These are phyloP conservation scores for Diacronema lutheri DNA, from an alignment of 78 protist species.

Conservation along the genomic window DNA sequence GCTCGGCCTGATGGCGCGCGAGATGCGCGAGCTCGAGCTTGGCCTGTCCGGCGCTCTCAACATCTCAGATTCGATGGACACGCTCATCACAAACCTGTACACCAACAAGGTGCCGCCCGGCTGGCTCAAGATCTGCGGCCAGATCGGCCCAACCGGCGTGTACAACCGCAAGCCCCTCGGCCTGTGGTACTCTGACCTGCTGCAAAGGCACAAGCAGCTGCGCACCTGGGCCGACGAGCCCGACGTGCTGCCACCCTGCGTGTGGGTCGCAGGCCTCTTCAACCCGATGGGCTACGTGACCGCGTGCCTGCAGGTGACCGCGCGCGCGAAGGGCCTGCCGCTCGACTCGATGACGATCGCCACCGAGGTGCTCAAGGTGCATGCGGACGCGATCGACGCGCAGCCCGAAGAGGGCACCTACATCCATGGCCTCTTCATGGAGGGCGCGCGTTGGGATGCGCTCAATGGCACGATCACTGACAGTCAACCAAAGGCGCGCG, in stretches of 20 bases:
- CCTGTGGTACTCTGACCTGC: slow-evolving; percentile 48
- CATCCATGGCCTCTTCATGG: slow-evolving; percentile 69
- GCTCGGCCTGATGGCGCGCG: slow-evolving; percentile 26
- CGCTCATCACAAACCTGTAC: not conserved
- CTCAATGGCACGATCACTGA: slow-evolving; percentile 39
- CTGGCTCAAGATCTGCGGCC: slow-evolving; percentile 23
- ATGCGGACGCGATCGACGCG: not conserved
- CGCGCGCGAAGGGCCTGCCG: slow-evolving; percentile 49
- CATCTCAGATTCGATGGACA: slow-evolving; percentile 45
- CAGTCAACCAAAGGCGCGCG: slow-evolving; percentile 12
- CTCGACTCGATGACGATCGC: slow-evolving; percentile 54
- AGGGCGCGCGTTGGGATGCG: slow-evolving; percentile 73
- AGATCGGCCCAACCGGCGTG: slow-evolving; percentile 5
- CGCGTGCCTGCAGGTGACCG: slow-evolving; percentile 60
- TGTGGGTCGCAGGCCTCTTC: slow-evolving; percentile 58
- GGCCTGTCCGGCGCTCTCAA: slow-evolving; percentile 57
- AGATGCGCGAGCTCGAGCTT: slow-evolving; percentile 51
- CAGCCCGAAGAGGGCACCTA: slow-evolving; percentile 68
- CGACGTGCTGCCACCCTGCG: slow-evolving; percentile 29
- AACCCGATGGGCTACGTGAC: slow-evolving; percentile 67
- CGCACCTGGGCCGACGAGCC: slow-evolving; percentile 15
- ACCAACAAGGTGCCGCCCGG: slow-evolving; percentile 10
- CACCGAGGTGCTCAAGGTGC: slow-evolving; percentile 38
- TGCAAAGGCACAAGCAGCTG: slow-evolving; percentile 7
- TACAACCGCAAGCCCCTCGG: slow-evolving; percentile 34